A percentile compares a stretch with the other conserved stretches of the same genome.
Evolutionary conservation across 208 protist species (phyloP).

Genomic region (Crithidia bombi): DNA sequence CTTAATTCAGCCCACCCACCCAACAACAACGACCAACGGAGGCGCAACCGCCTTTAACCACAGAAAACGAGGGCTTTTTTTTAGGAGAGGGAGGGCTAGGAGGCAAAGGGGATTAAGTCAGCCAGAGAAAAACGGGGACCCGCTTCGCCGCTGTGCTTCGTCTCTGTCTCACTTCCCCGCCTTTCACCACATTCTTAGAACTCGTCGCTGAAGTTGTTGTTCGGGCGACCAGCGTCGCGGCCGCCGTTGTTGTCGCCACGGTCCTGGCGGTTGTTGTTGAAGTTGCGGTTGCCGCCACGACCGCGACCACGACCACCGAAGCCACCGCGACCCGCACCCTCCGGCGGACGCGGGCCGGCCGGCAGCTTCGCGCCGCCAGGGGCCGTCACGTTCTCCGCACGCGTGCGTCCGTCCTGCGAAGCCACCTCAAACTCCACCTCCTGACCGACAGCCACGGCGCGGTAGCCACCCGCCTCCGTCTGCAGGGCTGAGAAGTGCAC

Average conservation of each 20-base stretch:
- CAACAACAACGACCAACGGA: too few species aligned
- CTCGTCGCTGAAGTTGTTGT: conserved; percentile 84
- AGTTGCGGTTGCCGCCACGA: conserved; percentile 33
- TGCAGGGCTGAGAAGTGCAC: conserved; percentile 92
- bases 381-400: conserved; percentile 88
- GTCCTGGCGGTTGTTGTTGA: conserved; percentile 51
- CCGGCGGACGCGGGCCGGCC: conserved; percentile 78
- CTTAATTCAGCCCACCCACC: too few species aligned
- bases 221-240: conserved; percentile 41
- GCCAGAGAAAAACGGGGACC: too few species aligned
- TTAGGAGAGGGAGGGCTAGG: too few species aligned
- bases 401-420: conserved; percentile 86
- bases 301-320: conserved; percentile 48
- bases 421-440: conserved; percentile 92
- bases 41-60: too few species aligned
- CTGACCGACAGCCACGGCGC: conserved; percentile 83
- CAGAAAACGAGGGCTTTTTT: too few species aligned
- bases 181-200: conserved; percentile 50
- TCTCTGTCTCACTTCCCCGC: background rate
- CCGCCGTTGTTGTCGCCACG: conserved; percentile 36
- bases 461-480: conserved; percentile 89
- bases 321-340: conserved; percentile 47
- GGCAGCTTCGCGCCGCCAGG: conserved; percentile 83
- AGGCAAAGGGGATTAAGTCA: too few species aligned
- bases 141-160: background rate